Conservation (phyloP, 768 basidiomycete species). For the Royoungia palumana region DNA sequence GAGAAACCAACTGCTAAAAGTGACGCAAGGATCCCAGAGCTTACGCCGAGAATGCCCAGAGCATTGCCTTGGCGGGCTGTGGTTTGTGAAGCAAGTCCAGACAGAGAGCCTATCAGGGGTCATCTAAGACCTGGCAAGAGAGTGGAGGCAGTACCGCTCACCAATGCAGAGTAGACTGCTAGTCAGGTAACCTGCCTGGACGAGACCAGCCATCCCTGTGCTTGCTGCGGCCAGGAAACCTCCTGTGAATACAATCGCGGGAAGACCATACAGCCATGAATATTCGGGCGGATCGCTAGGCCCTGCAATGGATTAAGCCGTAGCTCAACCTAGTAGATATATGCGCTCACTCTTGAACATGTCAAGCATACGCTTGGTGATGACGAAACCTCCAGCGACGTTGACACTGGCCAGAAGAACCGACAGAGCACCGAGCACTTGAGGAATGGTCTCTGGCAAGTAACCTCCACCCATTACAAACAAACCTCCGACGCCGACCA, state of each 20-base stretch:
- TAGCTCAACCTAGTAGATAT: not conserved
- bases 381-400: slow-evolving; percentile 84
- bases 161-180: slow-evolving; percentile 87
- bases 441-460: slow-evolving; percentile 76
- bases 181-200: slow-evolving; percentile 84
- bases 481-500: slow-evolving; percentile 82
- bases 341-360: slow-evolving; percentile 76
- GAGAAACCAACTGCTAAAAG: slow-evolving; percentile 82
- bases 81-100: slow-evolving; percentile 72
- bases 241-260: slow-evolving; percentile 78
- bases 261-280: slow-evolving; percentile 76
- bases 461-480: slow-evolving; percentile 91
- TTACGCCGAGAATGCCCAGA: slow-evolving; percentile 83
- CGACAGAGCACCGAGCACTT: slow-evolving; percentile 73
- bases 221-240: slow-evolving; percentile 80
- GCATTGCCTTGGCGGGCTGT: slow-evolving; percentile 88
- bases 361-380: slow-evolving; percentile 89
- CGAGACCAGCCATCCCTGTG: slow-evolving; percentile 81
- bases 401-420: slow-evolving; percentile 88
- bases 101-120: slow-evolving; percentile 58
- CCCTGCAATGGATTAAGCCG: slow-evolving; percentile 39
- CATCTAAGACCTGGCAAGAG: not conserved
- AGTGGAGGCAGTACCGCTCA: slow-evolving; percentile 22
- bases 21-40: slow-evolving; percentile 77
- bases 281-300: slow-evolving; percentile 87